These are phyloP conservation scores for Tricharina praecox DNA, from an alignment of 495 filamentous ascomycete species.

Conservation along the genomic window DNA sequence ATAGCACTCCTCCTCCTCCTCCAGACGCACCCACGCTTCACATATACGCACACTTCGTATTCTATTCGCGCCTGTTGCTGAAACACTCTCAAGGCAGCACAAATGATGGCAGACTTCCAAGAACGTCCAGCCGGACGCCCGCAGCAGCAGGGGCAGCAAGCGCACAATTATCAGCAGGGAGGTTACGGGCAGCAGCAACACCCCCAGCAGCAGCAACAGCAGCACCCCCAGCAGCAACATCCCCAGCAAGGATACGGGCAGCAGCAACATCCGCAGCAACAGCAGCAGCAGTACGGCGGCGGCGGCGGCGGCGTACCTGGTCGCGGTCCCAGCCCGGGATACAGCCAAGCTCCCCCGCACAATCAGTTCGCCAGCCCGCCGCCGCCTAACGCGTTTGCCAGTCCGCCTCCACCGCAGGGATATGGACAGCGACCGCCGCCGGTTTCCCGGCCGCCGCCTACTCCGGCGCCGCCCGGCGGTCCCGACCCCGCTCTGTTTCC, in stretches of 20 bases:
- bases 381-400: conserved; percentile 16
- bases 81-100: conserved; percentile 36
- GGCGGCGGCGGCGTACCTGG: not conserved
- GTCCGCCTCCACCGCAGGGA: conserved; percentile 16
- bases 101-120: conserved; percentile 34
- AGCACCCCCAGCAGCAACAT: conserved; percentile 4
- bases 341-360: conserved; percentile 20
- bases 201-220: too few species aligned
- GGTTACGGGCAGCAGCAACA: conserved; percentile 15
- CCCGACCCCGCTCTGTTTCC: conserved; percentile 61
- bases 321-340: not conserved
- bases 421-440: conserved; percentile 21
- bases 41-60: too few species aligned
- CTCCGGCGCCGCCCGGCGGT: conserved; percentile 28
- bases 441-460: conserved; percentile 30
- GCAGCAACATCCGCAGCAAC: conserved; percentile 27
- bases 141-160: too few species aligned
- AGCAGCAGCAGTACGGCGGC: conserved; percentile 8
- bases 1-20: too few species aligned
- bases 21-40: conserved; percentile 1
- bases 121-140: conserved; percentile 12
- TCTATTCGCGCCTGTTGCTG: conserved; percentile 6
- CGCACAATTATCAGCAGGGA: too few species aligned
- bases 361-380: conserved; percentile 2
- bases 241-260: conserved; percentile 15